Percentiles rank a stretch among this genome's conserved stretches.
phyloP scores from a whole-genome alignment of 352 stramenopile species.

The Phytophthora citrophthora region DNA sequence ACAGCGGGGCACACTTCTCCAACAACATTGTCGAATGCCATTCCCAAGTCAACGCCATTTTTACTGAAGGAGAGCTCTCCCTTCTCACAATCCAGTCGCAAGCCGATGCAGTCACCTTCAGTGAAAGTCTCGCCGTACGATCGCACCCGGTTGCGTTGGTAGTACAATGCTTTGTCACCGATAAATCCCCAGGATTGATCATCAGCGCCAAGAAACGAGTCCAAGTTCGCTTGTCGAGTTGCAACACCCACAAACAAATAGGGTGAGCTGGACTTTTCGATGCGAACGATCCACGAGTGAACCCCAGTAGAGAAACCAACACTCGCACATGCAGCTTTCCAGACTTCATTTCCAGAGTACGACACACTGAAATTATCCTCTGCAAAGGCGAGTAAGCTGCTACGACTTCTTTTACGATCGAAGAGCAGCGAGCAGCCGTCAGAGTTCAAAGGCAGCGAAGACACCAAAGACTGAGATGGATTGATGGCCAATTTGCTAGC shows the following conservation, averaged over 20 bases:
- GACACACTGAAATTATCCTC: constrained; percentile 68
- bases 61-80: constrained; percentile 90
- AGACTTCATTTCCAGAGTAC: constrained; percentile 88
- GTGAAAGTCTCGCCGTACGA: constrained; percentile 89
- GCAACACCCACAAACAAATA: constrained; percentile 98
- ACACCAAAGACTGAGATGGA: background rate
- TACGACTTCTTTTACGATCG: constrained; percentile 75
- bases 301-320: constrained; percentile 74
- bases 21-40: constrained; percentile 93
- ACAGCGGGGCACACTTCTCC: constrained; percentile 92
- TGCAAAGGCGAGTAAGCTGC: constrained; percentile 60
- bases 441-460: background rate
- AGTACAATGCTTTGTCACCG: constrained; percentile 98
- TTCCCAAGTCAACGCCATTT: constrained; percentile 85
- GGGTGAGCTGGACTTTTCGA: constrained; percentile 96
- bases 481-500: constrained; percentile 1
- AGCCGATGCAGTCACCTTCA: constrained; percentile 87
- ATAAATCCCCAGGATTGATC: constrained; percentile 99
- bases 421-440: constrained; percentile 36
- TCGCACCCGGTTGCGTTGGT: constrained; percentile 95
- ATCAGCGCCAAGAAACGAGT: constrained; percentile 97
- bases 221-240: constrained; percentile 89
- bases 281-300: constrained; percentile 84
- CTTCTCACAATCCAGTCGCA: constrained; percentile 84
- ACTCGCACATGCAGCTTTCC: constrained; percentile 86